Evolutionary conservation across 208 protist species (phyloP), one percentile per base, ranked within the genome.

Genomic region (Perkinsela sp.): DNA sequence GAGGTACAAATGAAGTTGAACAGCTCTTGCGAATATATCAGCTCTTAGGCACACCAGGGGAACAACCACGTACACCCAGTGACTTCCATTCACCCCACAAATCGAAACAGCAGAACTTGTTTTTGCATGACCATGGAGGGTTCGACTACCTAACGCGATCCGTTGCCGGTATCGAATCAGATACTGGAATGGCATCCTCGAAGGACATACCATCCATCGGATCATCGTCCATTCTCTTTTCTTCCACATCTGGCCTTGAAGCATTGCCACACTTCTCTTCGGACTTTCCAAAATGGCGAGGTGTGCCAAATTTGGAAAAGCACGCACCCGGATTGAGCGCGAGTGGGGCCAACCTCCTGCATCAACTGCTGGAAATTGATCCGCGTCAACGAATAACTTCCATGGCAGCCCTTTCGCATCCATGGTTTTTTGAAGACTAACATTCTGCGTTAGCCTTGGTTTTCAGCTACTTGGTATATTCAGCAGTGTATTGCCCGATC

Each of bases 1-100:
- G 88, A 0, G 88, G 88, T 28, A 77, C 75, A 1, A 87, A 93
- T 72, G 88, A 93, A 68, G 40, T 92, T 1, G 88, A 93, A 68
- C 88, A 93, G 69, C 81, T 93, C n/a, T 29, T 71, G 29, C 0
- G 80, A 29, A 80, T 75, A 32, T 90, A 81, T 69, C 30, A 30
- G 31, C 32, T 73, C 31, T 48, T 71, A 32, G 67, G 69, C 28
- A 72, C 0, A 30, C 74, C 2, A 70, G 70, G 65, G 71, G 72
- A 31, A 67, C 68, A 0, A 74, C 28, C 28, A 70, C 86, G 76
- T 30, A 93, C 86, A 57, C 6, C 40, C n/a, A n/a, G n/a, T n/a
- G n/a, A n/a, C n/a, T n/a, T n/a, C n/a, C n/a, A n/a, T n/a, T n/a
- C n/a, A n/a, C n/a, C n/a, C n/a, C n/a, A n/a, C n/a, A n/a, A n/a